Base-by-base conservation (phyloP, 768 basidiomycete genomes). In the Phlebiopsis flavidoalba region DNA sequence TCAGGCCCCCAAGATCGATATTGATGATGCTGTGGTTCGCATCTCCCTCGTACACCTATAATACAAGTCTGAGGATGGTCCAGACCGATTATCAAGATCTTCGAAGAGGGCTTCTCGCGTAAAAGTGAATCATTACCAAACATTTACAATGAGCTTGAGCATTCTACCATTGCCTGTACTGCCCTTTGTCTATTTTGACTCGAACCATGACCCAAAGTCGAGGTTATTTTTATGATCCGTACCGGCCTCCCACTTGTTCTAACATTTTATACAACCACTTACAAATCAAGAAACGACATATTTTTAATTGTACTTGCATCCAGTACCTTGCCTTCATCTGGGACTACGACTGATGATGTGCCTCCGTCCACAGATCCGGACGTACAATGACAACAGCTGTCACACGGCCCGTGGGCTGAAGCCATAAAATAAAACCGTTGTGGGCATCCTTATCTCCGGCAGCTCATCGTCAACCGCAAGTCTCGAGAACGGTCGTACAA, bases 11-110 rank as follows among this genome's bases (percentile, higher is more conserved):
- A 83, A 82, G 62, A 61, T 88, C 49, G 82, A 88, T 65, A 69
- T 77, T 0, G 76, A 79, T 0, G 88, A 91, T 60, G 88, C 84
- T 0, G 85, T 89, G 3, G 86, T 91, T 21, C 81, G 91, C 3
- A 83, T 91, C 58, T 90, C 88, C 1, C 70, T 92, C 26, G 88
- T 90, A 22, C 91, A 92, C 65, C n/a, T 90, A 91, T 66, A 91
- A 91, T 67, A 91, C 90, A 0, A n/a, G 75, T 87, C 3, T n/a
- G 80, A 84, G 60, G 88, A 92, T 65, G n/a, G 88, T 89, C 0
- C 71, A 83, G 57, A 74, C 64, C 66, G n/a, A 85, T 92, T 63
- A 79, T 90, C 33, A 72, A 72, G 0, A 71, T 85, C 51, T 68
- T 89, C 58, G 78, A 81, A 61, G 82, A 83, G 62, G 73, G n/a